Evolutionary conservation across 2,329 filamentous ascomycete genomes (phyloP).

Genomic region (Talaromyces marneffei): DNA sequence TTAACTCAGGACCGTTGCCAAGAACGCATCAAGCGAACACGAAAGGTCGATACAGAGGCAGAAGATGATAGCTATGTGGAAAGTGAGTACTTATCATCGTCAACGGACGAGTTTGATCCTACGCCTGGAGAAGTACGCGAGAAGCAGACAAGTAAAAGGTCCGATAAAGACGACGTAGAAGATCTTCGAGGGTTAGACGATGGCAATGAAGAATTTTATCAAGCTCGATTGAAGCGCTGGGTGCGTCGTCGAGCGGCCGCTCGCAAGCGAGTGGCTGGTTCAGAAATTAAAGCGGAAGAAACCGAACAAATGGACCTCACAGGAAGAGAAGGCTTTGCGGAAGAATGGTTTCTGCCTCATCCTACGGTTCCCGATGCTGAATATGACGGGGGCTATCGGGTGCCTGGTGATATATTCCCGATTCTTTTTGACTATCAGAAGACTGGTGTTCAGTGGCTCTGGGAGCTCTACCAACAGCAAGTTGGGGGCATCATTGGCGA

Average conservation of each 20-base stretch:
- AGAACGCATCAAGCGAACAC: conserved; percentile 7
- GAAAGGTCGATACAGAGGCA: conserved; percentile 17
- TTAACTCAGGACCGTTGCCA: conserved; percentile 16
- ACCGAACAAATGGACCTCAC: conserved; percentile 31
- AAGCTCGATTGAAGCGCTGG: conserved; percentile 70
- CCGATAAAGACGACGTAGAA: conserved; percentile 41
- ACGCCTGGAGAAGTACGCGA: conserved; percentile 26
- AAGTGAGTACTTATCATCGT: conserved; percentile 25
- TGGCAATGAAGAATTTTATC: conserved; percentile 78
- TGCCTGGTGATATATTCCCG: conserved; percentile 89
- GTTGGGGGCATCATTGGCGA: conserved; percentile 94
- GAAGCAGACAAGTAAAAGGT: conserved; percentile 20
- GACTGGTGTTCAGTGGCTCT: conserved; percentile 92
- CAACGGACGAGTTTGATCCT: conserved; percentile 34
- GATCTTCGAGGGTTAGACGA: conserved; percentile 70
- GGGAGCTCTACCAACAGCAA: conserved; percentile 80
- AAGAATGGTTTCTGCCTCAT: conserved; percentile 79
- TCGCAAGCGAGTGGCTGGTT: conserved; percentile 40
- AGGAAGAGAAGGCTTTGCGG: conserved; percentile 35
- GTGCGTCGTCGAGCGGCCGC: conserved; percentile 57
- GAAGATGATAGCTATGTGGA: conserved; percentile 33
- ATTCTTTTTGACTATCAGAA: conserved; percentile 96
- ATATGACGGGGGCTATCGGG: conserved; percentile 67
- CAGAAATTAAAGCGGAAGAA: conserved; percentile 22
- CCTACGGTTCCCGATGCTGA: conserved; percentile 71